These are phyloP conservation scores for Penicillium sp. DNA, from an alignment of 2,329 filamentous ascomycete species.

Conservation along the genomic window DNA sequence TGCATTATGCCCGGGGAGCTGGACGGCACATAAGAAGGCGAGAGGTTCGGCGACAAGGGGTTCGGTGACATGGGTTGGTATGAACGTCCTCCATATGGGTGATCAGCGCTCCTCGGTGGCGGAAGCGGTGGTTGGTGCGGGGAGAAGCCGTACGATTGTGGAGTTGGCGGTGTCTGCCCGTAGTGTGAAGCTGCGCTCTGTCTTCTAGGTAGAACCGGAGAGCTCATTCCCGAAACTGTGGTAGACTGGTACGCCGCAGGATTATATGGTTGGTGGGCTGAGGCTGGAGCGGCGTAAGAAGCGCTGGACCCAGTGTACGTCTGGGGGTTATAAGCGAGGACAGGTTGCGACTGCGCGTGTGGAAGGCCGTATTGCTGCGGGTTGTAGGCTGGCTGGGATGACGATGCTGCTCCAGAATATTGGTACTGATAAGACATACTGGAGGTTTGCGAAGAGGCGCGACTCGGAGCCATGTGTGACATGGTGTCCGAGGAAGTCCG, in stretches of 20 bases:
- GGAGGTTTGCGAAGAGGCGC: constrained; percentile 43
- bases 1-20: constrained; percentile 21
- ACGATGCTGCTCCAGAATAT: constrained; percentile 34
- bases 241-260: constrained; percentile 50
- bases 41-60: constrained; percentile 14
- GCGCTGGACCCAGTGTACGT: constrained; percentile 46
- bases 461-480: constrained; percentile 37
- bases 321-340: constrained; percentile 69
- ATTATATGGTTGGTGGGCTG: constrained; percentile 48
- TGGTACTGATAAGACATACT: constrained; percentile 51
- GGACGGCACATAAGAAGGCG: constrained; percentile 23
- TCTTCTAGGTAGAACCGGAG: constrained; percentile 36
- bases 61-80: constrained; percentile 30
- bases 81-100: constrained; percentile 38
- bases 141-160: constrained; percentile 32
- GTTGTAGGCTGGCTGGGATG: constrained; percentile 56
- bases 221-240: constrained; percentile 27
- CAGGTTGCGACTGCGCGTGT: constrained; percentile 45
- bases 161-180: constrained; percentile 31
- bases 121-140: constrained; percentile 38
- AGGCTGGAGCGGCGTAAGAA: constrained; percentile 26
- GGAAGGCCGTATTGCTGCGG: constrained; percentile 59
- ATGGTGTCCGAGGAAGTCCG: constrained; percentile 34
- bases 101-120: constrained; percentile 40
- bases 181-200: constrained; percentile 27